These are phyloP conservation scores for Sambucus nigra DNA, from an alignment of 129 eudicot species.

Conservation along the genomic window DNA sequence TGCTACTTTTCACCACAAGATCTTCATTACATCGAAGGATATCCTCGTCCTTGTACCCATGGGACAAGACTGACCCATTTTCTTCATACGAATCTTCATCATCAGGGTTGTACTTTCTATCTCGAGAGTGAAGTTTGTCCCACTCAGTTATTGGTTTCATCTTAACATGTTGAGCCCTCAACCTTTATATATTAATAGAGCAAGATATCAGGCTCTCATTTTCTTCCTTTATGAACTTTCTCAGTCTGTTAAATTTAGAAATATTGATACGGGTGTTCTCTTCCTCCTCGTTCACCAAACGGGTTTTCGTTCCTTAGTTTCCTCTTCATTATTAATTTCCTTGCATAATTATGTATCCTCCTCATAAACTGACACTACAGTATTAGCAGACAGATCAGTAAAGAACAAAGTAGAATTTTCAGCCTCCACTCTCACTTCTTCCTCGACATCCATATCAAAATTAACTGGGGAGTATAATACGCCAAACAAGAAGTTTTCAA, in stretches of 20 bases:
- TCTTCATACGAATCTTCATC: constrained; percentile 51
- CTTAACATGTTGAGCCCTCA: constrained; percentile 86
- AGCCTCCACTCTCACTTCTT: constrained; percentile 23
- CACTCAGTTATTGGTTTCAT: constrained; percentile 78
- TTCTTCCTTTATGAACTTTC: constrained; percentile 80
- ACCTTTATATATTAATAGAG: constrained; percentile 57
- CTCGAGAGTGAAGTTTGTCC: constrained; percentile 50
- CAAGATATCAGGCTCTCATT: constrained; percentile 65
- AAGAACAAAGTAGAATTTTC: constrained; percentile 58
- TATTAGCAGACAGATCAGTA: constrained; percentile 52
- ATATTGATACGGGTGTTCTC: constrained; percentile 51
- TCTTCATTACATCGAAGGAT: constrained; percentile 57
- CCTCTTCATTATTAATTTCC: constrained; percentile 19
- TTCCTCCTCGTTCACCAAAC: constrained; percentile 95
- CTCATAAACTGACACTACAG: constrained; percentile 38
- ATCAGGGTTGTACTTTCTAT: constrained; percentile 32
- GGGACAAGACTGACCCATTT: constrained; percentile 24
- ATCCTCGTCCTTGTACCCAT: constrained; percentile 28
- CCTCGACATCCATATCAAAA: constrained; percentile 47
- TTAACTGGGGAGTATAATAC: constrained; percentile 57
- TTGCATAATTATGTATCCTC: constrained; percentile 31
- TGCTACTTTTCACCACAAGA: constrained; percentile 59
- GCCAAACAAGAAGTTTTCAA: constrained; percentile 65
- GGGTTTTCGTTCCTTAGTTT: constrained; percentile 48
- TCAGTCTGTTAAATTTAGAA: constrained; percentile 61